Conservation (phyloP, 129 eudicot species). For the Flaveria robusta region DNA sequence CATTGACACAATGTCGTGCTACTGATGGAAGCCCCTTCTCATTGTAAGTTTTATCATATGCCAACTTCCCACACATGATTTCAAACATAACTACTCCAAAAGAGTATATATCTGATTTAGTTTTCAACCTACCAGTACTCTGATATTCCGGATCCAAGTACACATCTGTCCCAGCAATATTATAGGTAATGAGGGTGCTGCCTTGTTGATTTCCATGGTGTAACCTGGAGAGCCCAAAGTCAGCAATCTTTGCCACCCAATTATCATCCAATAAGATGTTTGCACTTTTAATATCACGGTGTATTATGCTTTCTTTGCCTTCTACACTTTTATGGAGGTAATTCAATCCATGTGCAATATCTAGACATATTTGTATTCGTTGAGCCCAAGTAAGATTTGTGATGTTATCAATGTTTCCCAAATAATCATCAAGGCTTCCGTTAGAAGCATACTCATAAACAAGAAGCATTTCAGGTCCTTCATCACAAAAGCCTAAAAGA, state of each 20-base stretch:
- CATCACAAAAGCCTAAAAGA: background rate
- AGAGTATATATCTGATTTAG: background rate
- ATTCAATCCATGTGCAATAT: conserved; percentile 7
- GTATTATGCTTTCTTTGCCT: background rate
- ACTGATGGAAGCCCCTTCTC: conserved; percentile 4
- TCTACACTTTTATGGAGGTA: background rate
- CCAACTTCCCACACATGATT: conserved; percentile 5
- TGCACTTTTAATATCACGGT: background rate
- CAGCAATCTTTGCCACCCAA: background rate
- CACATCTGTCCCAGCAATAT: background rate
- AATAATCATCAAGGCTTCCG: conserved; percentile 2
- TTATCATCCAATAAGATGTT: conserved; percentile 7
- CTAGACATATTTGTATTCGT: conserved; percentile 6
- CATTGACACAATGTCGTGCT: background rate
- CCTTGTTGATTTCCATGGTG: background rate
- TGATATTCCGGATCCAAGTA: background rate
- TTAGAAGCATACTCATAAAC: background rate
- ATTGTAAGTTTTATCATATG: conserved; percentile 12
- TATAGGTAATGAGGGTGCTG: background rate
- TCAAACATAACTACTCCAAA: background rate
- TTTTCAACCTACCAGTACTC: background rate
- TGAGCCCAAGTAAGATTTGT: background rate
- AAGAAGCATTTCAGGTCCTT: background rate
- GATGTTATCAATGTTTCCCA: conserved; percentile 3
- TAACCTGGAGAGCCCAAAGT: background rate